A percentile compares a stretch with the other conserved stretches of the same genome.
Conservation (phyloP, 1,284 basidiomycete species). For the Microbotryum saponariae region DNA sequence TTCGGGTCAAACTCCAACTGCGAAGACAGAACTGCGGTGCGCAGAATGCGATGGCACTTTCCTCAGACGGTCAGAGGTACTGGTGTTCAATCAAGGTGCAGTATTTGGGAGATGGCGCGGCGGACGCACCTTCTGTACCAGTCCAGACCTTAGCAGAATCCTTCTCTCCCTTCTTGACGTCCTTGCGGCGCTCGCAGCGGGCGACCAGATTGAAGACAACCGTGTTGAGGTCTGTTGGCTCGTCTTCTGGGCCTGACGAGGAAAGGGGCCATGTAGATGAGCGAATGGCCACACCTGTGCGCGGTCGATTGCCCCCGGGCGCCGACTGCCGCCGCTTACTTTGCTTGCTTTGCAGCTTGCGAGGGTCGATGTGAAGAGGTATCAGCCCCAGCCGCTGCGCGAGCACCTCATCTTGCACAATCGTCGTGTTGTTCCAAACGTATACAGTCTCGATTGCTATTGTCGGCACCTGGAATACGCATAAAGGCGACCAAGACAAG, state of each 20-base stretch:
- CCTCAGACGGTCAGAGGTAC: not conserved
- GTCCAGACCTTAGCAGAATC: slow-evolving; percentile 60
- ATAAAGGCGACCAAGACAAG: not conserved
- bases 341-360: slow-evolving; percentile 45
- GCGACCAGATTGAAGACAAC: slow-evolving; percentile 76
- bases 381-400: slow-evolving; percentile 84
- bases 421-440: slow-evolving; percentile 90
- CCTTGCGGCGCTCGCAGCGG: slow-evolving; percentile 57
- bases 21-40: slow-evolving; percentile 58
- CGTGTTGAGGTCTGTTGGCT: slow-evolving; percentile 81
- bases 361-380: slow-evolving; percentile 80
- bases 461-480: slow-evolving; percentile 62
- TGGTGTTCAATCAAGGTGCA: not conserved
- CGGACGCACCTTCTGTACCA: slow-evolving; percentile 50
- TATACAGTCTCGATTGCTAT: slow-evolving; percentile 91
- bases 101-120: not conserved
- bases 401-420: slow-evolving; percentile 90
- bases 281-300: not conserved
- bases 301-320: slow-evolving; percentile 5
- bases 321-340: slow-evolving; percentile 34
- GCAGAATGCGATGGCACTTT: not conserved
- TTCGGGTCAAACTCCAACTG: slow-evolving; percentile 75
- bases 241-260: slow-evolving; percentile 44
- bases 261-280: not conserved
- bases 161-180: slow-evolving; percentile 51